A percentile compares a stretch with the other conserved stretches of the same genome.
Conservation (phyloP, 2,329 filamentous ascomycete species). For the Diaporthe sp. region DNA sequence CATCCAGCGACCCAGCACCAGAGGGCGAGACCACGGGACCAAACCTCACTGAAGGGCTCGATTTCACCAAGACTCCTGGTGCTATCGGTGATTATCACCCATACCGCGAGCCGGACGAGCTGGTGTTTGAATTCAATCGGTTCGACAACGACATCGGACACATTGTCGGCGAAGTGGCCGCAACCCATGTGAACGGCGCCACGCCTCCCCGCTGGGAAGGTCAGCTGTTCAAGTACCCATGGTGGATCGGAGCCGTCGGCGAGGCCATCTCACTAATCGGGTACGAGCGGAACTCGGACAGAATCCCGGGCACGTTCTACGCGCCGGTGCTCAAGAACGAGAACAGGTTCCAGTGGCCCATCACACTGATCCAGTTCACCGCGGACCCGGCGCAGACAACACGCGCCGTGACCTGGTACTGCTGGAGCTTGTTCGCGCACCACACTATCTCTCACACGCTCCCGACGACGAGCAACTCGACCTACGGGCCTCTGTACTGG, state of each 20-base stretch:
- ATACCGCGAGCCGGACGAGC: conserved; percentile 54
- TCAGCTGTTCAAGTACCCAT: conserved; percentile 62
- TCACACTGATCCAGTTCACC: conserved; percentile 64
- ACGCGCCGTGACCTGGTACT: conserved; percentile 63
- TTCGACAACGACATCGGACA: conserved; percentile 34
- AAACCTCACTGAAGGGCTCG: conserved; percentile 8
- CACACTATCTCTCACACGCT: conserved; percentile 63
- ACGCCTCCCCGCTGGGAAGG: conserved; percentile 57
- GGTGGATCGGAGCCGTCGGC: conserved; percentile 72
- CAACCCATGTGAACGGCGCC: conserved; percentile 66
- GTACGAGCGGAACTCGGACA: conserved; percentile 75
- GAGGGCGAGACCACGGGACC: conserved; percentile 19
- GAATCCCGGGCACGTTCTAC: conserved; percentile 67
- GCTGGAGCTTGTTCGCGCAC: conserved; percentile 64
- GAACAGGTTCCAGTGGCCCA: conserved; percentile 65
- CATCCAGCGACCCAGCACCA: conserved; percentile 14
- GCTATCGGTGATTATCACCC: conserved; percentile 32
- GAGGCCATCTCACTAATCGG: conserved; percentile 77
- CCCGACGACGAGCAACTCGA: conserved; percentile 55
- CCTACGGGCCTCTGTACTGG: conserved; percentile 63
- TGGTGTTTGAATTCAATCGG: conserved; percentile 28
- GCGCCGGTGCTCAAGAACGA: conserved; percentile 64
- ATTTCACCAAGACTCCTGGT: conserved; percentile 5
- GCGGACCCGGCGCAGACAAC: conserved; percentile 64
- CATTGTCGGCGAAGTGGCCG: conserved; percentile 63